Conservation (phyloP, 768 basidiomycete species). For the Suillus subalutaceus region DNA sequence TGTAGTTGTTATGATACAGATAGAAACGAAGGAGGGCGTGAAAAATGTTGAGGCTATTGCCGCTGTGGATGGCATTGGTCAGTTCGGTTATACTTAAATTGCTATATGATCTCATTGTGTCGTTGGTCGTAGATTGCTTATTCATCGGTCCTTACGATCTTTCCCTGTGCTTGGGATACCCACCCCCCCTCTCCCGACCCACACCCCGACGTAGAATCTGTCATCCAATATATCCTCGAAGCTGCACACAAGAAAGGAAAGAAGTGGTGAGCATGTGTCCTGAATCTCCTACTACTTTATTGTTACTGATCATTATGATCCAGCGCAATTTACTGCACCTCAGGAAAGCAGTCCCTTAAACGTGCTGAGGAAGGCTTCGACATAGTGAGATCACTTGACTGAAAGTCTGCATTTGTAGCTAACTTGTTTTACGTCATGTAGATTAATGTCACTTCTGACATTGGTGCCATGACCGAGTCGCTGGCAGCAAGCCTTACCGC, state of each 20-base stretch:
- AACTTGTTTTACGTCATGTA: conserved; percentile 20
- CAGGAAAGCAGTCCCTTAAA: conserved; percentile 44
- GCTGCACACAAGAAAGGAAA: conserved; percentile 56
- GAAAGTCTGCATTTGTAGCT: conserved; percentile 14
- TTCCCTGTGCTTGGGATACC: conserved; percentile 62
- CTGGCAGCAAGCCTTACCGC: conserved; percentile 24
- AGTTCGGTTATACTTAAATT: conserved; percentile 17
- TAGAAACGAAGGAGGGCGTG: conserved; percentile 64
- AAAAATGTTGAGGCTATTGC: conserved; percentile 63
- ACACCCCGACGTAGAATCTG: conserved; percentile 61
- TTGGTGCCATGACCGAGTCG: conserved; percentile 46
- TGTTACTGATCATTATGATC: background rate
- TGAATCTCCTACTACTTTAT: background rate
- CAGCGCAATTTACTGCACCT: conserved; percentile 53
- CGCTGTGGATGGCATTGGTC: conserved; percentile 63
- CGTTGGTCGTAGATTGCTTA: conserved; percentile 42
- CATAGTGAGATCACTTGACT: conserved; percentile 40
- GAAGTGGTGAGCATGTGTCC: conserved; percentile 55
- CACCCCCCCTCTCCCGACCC: conserved; percentile 63
- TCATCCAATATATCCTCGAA: conserved; percentile 56
- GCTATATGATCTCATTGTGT: background rate
- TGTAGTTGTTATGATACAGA: conserved; percentile 64
- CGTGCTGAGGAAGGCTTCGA: conserved; percentile 56
- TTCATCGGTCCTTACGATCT: conserved; percentile 74
- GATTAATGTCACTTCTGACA: conserved; percentile 54